Conservation (phyloP, 768 basidiomycete species). For the Plicaturopsis crispa region DNA sequence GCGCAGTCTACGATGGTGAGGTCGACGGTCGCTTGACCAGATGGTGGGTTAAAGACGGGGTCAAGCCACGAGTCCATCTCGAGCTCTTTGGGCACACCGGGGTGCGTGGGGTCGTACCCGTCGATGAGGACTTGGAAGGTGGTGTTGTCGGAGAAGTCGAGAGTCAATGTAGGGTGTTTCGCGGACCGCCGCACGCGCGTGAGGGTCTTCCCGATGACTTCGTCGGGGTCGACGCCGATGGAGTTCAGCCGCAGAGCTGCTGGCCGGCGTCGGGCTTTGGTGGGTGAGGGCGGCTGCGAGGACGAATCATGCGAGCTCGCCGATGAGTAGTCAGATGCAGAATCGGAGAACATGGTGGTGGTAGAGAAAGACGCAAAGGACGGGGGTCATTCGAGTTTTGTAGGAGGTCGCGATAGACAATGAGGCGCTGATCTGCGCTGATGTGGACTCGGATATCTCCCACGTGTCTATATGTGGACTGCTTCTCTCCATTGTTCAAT, state of each 20-base stretch:
- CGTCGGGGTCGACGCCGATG: not conserved
- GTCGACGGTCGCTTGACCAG: slow-evolving; percentile 22
- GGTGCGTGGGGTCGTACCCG: slow-evolving; percentile 50
- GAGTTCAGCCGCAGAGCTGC: not conserved
- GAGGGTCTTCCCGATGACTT: not conserved
- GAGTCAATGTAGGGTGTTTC: slow-evolving; percentile 21
- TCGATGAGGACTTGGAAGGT: slow-evolving; percentile 47
- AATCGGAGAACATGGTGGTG: too few relatives aligned
- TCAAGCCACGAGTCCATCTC: slow-evolving; percentile 41
- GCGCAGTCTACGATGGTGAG: slow-evolving; percentile 45
- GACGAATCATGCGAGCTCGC: too few relatives aligned
- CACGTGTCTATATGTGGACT: too few relatives aligned
- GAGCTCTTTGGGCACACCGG: slow-evolving; percentile 50
- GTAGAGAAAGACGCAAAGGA: too few relatives aligned
- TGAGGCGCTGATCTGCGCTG: too few relatives aligned
- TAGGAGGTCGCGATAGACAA: too few relatives aligned
- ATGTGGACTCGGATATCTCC: too few relatives aligned
- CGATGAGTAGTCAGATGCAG: too few relatives aligned
- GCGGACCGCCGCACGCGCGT: not conserved
- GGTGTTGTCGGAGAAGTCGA: slow-evolving; percentile 27
- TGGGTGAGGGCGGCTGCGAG: too few relatives aligned
- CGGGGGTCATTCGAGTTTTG: too few relatives aligned
- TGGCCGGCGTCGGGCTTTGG: not conserved
- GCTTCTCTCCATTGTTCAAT: too few relatives aligned
- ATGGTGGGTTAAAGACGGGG: slow-evolving; percentile 31